Percentiles rank a stretch among this genome's conserved stretches.
phyloP scores from a whole-genome alignment of 2,329 filamentous ascomycete genomes.

The Eutypella sp. region DNA sequence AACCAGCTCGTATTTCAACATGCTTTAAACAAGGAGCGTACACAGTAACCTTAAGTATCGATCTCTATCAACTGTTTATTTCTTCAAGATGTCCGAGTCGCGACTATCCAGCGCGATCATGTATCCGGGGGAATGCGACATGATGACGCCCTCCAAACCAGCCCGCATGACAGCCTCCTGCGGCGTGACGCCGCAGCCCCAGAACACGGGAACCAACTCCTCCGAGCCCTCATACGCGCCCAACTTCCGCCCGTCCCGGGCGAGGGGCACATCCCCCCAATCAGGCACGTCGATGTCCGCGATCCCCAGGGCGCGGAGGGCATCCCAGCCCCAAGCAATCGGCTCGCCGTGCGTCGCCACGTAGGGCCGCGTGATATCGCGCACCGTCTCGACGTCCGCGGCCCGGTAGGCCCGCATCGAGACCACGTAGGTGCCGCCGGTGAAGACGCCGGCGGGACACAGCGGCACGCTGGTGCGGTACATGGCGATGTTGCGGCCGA shows the following conservation, averaged over 20 bases:
- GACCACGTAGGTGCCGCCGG: slow-evolving; percentile 49
- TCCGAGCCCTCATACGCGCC: slow-evolving; percentile 28
- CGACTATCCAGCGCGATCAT: slow-evolving; percentile 55
- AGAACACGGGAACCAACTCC: slow-evolving; percentile 50
- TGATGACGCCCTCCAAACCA: slow-evolving; percentile 47
- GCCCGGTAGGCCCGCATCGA: slow-evolving; percentile 57
- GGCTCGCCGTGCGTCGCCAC: slow-evolving; percentile 58
- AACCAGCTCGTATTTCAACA: too few species aligned
- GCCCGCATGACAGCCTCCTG: slow-evolving; percentile 59
- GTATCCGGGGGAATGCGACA: slow-evolving; percentile 58
- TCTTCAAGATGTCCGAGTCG: slow-evolving; percentile 33
- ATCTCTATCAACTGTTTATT: too few species aligned
- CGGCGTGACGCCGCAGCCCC: slow-evolving; percentile 63
- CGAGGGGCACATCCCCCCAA: slow-evolving; percentile 50
- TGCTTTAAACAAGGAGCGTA: too few species aligned
- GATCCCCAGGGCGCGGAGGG: slow-evolving; percentile 47
- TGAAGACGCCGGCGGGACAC: slow-evolving; percentile 54
- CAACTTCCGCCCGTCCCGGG: slow-evolving; percentile 32
- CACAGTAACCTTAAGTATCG: too few species aligned
- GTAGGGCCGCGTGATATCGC: slow-evolving; percentile 51
- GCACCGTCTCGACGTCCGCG: slow-evolving; percentile 45
- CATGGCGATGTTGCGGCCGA: slow-evolving; percentile 53
- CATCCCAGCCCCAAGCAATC: slow-evolving; percentile 61
- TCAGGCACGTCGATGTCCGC: slow-evolving; percentile 45
- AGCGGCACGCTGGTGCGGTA: slow-evolving; percentile 54